Evolutionary conservation across 306 rosid genomes (phyloP).

Genomic region (Rubus parviflorus): DNA sequence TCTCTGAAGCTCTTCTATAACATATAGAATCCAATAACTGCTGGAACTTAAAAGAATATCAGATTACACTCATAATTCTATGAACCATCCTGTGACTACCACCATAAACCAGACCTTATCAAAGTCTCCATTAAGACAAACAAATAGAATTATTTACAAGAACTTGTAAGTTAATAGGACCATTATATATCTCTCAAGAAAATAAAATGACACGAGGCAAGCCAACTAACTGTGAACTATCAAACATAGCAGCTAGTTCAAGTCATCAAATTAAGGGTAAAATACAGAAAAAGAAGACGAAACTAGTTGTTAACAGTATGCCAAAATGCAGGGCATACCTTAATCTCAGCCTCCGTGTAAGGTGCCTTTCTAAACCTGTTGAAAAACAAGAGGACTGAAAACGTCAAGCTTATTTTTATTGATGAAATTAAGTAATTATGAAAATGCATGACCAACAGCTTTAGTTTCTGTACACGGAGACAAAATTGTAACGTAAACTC

Average conservation of each 20-base stretch:
- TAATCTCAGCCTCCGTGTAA: conserved; percentile 84
- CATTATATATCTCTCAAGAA: not conserved
- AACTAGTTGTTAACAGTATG: conserved; percentile 5
- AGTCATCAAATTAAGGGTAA: not conserved
- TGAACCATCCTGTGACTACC: not conserved
- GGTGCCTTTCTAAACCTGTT: conserved; percentile 79
- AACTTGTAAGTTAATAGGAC: not conserved
- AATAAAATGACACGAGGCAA: not conserved
- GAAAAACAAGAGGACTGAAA: conserved; percentile 14
- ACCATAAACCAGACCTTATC: not conserved
- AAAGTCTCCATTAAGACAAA: not conserved
- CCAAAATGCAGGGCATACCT: conserved; percentile 50
- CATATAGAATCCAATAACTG: not conserved
- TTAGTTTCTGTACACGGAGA: not conserved
- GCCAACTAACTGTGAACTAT: not conserved
- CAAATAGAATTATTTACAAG: not conserved
- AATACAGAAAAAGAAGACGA: not conserved
- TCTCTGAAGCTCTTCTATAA: not conserved
- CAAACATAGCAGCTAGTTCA: not conserved
- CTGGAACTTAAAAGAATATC: not conserved
- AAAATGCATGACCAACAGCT: conserved; percentile 25
- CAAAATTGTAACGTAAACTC: not conserved
- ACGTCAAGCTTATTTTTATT: not conserved
- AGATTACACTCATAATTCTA: not conserved
- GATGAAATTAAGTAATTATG: not conserved